Conservation (phyloP, 306 rosid genomes). For the Begonia masoniana region DNA sequence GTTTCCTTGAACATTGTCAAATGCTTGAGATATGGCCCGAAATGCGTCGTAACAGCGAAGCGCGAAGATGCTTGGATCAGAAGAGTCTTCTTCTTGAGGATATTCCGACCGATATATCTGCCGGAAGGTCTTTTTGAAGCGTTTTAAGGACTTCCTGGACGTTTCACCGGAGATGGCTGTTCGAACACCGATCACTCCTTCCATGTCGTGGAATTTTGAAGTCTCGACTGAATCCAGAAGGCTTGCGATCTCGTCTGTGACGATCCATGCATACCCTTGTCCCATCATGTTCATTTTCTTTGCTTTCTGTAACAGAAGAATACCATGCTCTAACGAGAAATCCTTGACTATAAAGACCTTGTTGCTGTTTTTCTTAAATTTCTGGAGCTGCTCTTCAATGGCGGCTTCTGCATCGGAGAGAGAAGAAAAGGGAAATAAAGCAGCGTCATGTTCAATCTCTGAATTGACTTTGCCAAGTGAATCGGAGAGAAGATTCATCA, state of each 20-base stretch:
- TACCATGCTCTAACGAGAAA: conserved; percentile 29
- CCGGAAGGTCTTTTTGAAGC: conserved; percentile 30
- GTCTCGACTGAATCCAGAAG: conserved; percentile 35
- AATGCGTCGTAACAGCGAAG: conserved; percentile 40
- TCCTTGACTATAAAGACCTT: conserved; percentile 40
- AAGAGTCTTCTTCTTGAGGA: conserved; percentile 42
- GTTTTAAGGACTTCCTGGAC: conserved; percentile 7
- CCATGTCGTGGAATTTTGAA: conserved; percentile 29
- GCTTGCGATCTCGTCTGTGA: conserved; percentile 32
- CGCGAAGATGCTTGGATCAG: conserved; percentile 37
- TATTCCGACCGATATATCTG: conserved; percentile 20
- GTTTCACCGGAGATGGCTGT: conserved; percentile 18
- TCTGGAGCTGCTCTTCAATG: conserved; percentile 26
- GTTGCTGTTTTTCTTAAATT: conserved; percentile 23
- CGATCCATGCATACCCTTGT: conserved; percentile 44
- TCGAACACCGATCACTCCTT: conserved; percentile 46
- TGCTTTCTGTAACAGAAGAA: conserved; percentile 27
- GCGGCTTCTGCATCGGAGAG: conserved; percentile 13
- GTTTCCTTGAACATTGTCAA: conserved; percentile 14
- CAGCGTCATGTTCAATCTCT: conserved; percentile 23
- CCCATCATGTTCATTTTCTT: conserved; percentile 43
- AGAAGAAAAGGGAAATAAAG: conserved; percentile 29
- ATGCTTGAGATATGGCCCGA: conserved; percentile 16
- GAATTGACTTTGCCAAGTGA: conserved; percentile 28
- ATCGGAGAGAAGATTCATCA: conserved; percentile 24